These are phyloP conservation scores for Patellifolia procumbens DNA, from an alignment of 179 eudicot species.

Conservation along the genomic window DNA sequence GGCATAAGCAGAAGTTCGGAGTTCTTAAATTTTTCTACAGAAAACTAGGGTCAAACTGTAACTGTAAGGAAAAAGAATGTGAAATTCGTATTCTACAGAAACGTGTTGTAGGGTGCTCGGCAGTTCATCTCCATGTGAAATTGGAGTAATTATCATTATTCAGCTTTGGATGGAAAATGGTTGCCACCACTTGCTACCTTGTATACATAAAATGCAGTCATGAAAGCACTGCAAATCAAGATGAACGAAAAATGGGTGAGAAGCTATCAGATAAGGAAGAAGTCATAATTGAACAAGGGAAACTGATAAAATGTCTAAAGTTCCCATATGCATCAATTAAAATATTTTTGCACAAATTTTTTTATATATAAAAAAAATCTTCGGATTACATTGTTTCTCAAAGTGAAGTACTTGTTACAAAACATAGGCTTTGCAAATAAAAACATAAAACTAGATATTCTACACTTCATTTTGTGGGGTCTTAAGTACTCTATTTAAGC, in stretches of 20 bases:
- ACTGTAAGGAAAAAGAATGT: constrained; percentile 6
- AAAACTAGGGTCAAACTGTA: neutral
- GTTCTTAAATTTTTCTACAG: neutral
- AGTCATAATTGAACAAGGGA: neutral
- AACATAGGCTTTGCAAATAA: neutral
- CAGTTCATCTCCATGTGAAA: neutral
- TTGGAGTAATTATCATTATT: constrained; percentile 35
- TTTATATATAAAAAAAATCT: neutral
- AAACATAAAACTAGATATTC: too few species aligned
- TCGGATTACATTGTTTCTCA: neutral
- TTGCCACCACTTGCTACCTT: constrained; percentile 88
- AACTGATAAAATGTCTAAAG: neutral
- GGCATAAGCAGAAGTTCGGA: neutral
- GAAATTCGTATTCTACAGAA: constrained; percentile 13
- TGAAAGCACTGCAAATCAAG: constrained; percentile 65
- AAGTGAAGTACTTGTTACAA: neutral
- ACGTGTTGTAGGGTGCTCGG: neutral
- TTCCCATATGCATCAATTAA: neutral
- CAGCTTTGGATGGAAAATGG: constrained; percentile 67
- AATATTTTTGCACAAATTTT: neutral
- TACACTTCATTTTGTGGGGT: neutral
- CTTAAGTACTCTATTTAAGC: neutral
- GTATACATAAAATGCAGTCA: constrained; percentile 83
- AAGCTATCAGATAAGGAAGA: neutral
- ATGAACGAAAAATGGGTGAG: constrained; percentile 25